These are phyloP conservation scores for Lodderomyces theae DNA, from an alignment of 1,139 yeast species.

Conservation along the genomic window DNA sequence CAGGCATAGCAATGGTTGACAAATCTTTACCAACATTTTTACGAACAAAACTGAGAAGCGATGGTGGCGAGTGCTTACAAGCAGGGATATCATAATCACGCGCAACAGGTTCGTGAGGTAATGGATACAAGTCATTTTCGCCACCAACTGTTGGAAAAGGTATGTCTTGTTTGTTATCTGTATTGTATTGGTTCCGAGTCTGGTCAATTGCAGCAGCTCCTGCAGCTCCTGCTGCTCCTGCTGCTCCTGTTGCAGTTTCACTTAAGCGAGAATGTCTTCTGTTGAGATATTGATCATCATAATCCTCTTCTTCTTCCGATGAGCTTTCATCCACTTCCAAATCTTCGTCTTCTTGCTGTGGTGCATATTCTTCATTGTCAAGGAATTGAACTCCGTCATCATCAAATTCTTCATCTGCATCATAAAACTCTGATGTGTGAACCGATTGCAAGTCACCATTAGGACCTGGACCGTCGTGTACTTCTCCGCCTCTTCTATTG, in stretches of 20 bases:
- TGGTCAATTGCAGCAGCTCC: constrained; percentile 3
- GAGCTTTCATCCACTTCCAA: constrained; percentile 9
- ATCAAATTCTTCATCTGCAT: constrained; percentile 60
- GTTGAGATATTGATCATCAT: constrained; percentile 4
- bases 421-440: constrained; percentile 53
- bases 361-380: constrained; percentile 15
- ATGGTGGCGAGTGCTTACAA: constrained; percentile 72
- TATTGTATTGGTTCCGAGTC: constrained; percentile 4
- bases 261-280: background rate
- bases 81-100: constrained; percentile 63
- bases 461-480: constrained; percentile 5
- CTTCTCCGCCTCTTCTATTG: constrained; percentile 7
- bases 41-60: constrained; percentile 72
- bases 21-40: constrained; percentile 92
- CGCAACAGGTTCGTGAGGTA: constrained; percentile 50
- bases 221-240: constrained; percentile 3
- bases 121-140: constrained; percentile 57
- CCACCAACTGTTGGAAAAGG: constrained; percentile 15
- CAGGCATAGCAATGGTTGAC: constrained; percentile 88
- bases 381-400: constrained; percentile 39
- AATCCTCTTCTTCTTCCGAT: constrained; percentile 20
- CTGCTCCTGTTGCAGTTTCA: no score
- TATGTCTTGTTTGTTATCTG: constrained; percentile 9
- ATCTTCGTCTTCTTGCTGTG: constrained; percentile 14
- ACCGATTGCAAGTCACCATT: constrained; percentile 27